These are phyloP conservation scores for Malus sieversii DNA, from an alignment of 306 rosid species.

Conservation along the genomic window DNA sequence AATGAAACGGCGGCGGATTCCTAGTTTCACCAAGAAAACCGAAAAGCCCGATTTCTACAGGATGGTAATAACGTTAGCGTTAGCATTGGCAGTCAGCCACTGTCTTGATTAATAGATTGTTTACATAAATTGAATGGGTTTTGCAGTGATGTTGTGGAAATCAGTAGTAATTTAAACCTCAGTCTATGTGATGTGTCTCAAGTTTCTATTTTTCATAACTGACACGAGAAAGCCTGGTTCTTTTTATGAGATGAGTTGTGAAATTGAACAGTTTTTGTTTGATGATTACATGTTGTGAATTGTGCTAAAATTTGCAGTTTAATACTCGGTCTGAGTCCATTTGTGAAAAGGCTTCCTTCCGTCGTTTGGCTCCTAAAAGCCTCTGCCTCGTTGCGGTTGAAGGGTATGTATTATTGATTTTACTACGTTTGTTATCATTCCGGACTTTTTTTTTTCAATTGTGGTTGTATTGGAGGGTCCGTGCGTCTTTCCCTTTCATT, in stretches of 20 bases:
- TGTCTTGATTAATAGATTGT: neutral
- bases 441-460: neutral
- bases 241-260: neutral
- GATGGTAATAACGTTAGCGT: conserved; percentile 39
- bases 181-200: neutral
- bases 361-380: conserved; percentile 64
- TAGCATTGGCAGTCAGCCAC: neutral
- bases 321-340: conserved; percentile 82
- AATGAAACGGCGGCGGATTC: conserved; percentile 92
- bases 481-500: neutral
- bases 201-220: neutral
- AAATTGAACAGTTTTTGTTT: neutral
- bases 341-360: conserved; percentile 67
- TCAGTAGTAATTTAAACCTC: neutral
- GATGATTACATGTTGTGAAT: conserved; percentile 3
- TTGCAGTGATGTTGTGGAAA: neutral
- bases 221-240: neutral
- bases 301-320: conserved; percentile 41
- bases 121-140: too few species aligned
- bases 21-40: conserved; percentile 79
- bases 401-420: conserved; percentile 40
- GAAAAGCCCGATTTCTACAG: conserved; percentile 76
- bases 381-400: conserved; percentile 75
- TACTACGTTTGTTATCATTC: neutral
- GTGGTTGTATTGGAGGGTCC: neutral